Evolutionary conservation across 2,329 filamentous ascomycete species (phyloP).

Genomic region (Aspergillus uvarum): DNA sequence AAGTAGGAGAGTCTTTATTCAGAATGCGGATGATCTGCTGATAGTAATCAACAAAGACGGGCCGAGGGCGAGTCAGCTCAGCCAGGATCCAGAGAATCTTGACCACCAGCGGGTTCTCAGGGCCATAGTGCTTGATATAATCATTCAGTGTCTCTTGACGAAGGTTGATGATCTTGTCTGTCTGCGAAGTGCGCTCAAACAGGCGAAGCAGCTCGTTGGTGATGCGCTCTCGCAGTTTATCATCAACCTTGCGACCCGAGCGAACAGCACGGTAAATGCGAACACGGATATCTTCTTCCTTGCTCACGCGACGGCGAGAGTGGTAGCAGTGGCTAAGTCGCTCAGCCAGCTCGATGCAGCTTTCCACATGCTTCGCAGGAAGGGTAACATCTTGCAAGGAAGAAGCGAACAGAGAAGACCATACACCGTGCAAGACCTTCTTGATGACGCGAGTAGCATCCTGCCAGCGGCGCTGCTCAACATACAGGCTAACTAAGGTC

Average conservation of each 20-base stretch:
- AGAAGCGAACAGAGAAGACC: slow-evolving; percentile 48
- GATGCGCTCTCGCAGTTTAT: slow-evolving; percentile 31
- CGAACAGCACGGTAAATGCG: slow-evolving; percentile 39
- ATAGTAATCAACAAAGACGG: slow-evolving; percentile 42
- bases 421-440: slow-evolving; percentile 47
- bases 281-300: slow-evolving; percentile 40
- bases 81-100: slow-evolving; percentile 39
- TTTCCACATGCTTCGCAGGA: slow-evolving; percentile 45
- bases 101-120: slow-evolving; percentile 37
- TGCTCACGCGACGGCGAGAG: slow-evolving; percentile 34
- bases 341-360: slow-evolving; percentile 49
- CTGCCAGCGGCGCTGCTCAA: slow-evolving; percentile 49
- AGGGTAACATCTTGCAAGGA: slow-evolving; percentile 48
- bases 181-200: slow-evolving; percentile 32
- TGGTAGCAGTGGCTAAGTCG: slow-evolving; percentile 49
- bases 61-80: slow-evolving; percentile 37
- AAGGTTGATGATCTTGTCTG: slow-evolving; percentile 38
- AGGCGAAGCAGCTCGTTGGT: slow-evolving; percentile 32
- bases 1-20: slow-evolving; percentile 38
- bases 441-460: slow-evolving; percentile 50
- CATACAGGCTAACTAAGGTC: slow-evolving; percentile 44
- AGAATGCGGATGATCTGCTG: slow-evolving; percentile 37
- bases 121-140: slow-evolving; percentile 36
- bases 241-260: slow-evolving; percentile 28
- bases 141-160: slow-evolving; percentile 43